Conservation (phyloP, 805 yeast species). For the Myxozyma udenii region DNA sequence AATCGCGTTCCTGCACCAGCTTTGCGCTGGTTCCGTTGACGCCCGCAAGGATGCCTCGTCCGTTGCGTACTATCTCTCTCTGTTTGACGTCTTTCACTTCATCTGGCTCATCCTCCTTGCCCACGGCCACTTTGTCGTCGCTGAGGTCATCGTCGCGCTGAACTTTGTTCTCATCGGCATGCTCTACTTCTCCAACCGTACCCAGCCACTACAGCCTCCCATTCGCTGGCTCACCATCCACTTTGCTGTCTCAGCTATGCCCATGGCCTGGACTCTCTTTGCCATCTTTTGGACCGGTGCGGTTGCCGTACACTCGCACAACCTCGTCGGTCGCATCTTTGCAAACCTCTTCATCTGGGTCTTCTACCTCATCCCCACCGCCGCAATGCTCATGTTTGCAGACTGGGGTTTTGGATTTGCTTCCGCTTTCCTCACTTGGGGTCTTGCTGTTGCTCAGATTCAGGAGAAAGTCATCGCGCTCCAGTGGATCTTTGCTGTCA, state of each 20-base stretch:
- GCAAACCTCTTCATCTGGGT: slow-evolving; percentile 79
- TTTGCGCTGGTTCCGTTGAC: slow-evolving; percentile 28
- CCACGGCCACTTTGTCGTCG: slow-evolving; percentile 53
- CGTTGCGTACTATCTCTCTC: slow-evolving; percentile 59
- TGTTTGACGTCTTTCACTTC: slow-evolving; percentile 59
- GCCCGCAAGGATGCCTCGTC: slow-evolving; percentile 26
- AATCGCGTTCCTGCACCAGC: slow-evolving; percentile 39
- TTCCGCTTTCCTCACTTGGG: slow-evolving; percentile 57
- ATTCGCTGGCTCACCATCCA: slow-evolving; percentile 56
- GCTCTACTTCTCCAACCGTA: slow-evolving; percentile 52
- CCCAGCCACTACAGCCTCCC: slow-evolving; percentile 54
- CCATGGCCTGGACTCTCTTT: slow-evolving; percentile 70
- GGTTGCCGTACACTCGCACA: slow-evolving; percentile 59
- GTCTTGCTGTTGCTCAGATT: slow-evolving; percentile 68
- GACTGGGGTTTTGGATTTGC: slow-evolving; percentile 72
- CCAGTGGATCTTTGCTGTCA: slow-evolving; percentile 82
- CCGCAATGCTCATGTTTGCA: slow-evolving; percentile 54
- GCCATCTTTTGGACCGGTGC: slow-evolving; percentile 86
- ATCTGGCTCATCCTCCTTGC: slow-evolving; percentile 65
- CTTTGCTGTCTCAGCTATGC: slow-evolving; percentile 63
- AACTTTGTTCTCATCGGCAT: slow-evolving; percentile 59
- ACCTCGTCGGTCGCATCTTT: slow-evolving; percentile 58
- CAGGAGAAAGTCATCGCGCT: slow-evolving; percentile 66
- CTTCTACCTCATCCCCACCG: slow-evolving; percentile 61
- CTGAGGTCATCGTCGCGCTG: slow-evolving; percentile 56